Evolutionary conservation across 163 green algal genomes (phyloP).

Genomic region (Scenedesmus sp.): DNA sequence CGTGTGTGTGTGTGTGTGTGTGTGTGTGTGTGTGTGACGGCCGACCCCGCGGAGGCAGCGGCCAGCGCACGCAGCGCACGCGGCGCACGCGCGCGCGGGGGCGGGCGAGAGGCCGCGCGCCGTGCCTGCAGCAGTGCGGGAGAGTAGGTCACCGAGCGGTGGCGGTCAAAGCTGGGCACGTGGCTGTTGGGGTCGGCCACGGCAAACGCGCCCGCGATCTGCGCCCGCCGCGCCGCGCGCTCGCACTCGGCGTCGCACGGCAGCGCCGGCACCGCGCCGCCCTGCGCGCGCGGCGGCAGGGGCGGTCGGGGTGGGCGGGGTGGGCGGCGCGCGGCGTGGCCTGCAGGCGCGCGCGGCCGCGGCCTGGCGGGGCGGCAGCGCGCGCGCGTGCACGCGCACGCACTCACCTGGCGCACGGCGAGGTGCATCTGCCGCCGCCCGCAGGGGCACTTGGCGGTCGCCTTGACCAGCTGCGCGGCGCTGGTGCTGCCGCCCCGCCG

Average conservation of each 20-base stretch:
- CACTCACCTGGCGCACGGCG: constrained; percentile 37
- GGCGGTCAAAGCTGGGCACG: constrained; percentile 55
- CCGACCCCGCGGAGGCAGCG: no score
- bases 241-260: constrained; percentile 52
- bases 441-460: constrained; percentile 52
- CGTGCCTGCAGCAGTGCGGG: constrained; percentile 50
- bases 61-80: no score
- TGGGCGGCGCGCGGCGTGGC: no score
- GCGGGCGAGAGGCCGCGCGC: background rate
- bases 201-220: constrained; percentile 60
- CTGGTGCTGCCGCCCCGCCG: constrained; percentile 17
- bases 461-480: constrained; percentile 44
- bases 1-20: no score
- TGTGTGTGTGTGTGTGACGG: no score
- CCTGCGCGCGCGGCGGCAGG: no score
- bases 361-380: no score
- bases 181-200: constrained; percentile 47
- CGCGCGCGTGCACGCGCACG: no score
- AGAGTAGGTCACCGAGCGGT: constrained; percentile 47
- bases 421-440: constrained; percentile 53
- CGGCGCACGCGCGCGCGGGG: no score
- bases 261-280: constrained; percentile 12
- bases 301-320: no score
- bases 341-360: no score
- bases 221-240: constrained; percentile 29